Evolutionary conservation across 2,329 filamentous ascomycete species (phyloP).

Genomic region (Sclerotinia subarctica): DNA sequence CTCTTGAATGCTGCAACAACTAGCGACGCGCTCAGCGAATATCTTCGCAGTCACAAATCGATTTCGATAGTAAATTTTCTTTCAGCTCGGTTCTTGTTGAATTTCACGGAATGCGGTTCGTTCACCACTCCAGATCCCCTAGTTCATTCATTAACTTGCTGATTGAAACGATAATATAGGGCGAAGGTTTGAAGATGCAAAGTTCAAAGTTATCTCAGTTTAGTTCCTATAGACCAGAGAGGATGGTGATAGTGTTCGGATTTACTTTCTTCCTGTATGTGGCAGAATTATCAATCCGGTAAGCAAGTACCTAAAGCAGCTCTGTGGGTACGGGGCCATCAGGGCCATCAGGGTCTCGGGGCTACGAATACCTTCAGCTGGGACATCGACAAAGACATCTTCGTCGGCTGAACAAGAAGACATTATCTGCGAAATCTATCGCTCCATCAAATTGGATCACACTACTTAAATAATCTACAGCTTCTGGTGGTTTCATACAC

Average conservation of each 20-base stretch:
- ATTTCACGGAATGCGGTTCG: not conserved
- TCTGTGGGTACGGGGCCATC: constrained; percentile 13
- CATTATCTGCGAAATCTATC: not conserved
- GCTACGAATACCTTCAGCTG: constrained; percentile 18
- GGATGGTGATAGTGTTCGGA: constrained; percentile 3
- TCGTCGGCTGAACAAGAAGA: constrained; percentile 1
- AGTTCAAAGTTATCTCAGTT: not conserved
- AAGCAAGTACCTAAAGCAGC: constrained; percentile 9
- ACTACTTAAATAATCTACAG: not conserved
- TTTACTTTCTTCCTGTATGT: constrained; percentile 8
- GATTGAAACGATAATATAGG: not conserved
- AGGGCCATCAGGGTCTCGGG: not conserved
- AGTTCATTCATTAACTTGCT: not conserved
- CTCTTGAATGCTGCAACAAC: not conserved
- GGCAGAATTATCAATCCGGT: constrained; percentile 7
- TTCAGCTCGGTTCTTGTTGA: not conserved
- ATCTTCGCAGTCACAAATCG: constrained; percentile 7
- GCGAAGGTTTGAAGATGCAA: not conserved
- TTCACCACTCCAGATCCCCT: not conserved
- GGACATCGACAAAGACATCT: constrained; percentile 17
- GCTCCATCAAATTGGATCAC: not conserved
- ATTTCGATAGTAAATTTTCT: not conserved
- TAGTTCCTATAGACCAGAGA: not conserved
- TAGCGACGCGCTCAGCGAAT: constrained; percentile 4
- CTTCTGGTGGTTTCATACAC: not conserved